Percentiles rank a stretch among this genome's conserved stretches.
These are phyloP conservation scores for Alternaria sp. DNA, from an alignment of 2,329 filamentous ascomycete species.

Conservation along the genomic window DNA sequence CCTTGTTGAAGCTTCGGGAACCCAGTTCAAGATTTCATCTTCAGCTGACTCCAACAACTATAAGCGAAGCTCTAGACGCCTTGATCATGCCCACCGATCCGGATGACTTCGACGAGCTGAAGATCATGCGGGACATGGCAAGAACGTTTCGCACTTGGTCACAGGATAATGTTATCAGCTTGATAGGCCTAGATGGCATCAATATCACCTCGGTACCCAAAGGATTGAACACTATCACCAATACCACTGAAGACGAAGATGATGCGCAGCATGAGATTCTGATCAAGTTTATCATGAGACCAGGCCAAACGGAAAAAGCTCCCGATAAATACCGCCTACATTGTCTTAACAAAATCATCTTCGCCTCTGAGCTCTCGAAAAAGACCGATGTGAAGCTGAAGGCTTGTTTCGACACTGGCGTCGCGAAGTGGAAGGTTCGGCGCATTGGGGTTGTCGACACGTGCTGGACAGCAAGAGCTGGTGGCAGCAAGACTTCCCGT, in stretches of 20 bases:
- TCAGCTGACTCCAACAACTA: not conserved
- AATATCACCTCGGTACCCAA: not conserved
- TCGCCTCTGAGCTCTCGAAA: not conserved
- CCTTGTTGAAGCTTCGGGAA: not conserved
- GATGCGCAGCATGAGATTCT: not conserved
- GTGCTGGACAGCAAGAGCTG: not conserved
- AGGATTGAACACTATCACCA: not conserved
- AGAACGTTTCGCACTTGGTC: not conserved
- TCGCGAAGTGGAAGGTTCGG: not conserved
- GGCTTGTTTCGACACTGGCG: not conserved
- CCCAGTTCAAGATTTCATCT: not conserved
- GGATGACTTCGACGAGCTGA: constrained; percentile 2
- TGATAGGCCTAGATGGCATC: not conserved
- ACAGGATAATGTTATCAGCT: not conserved
- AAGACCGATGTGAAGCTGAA: not conserved
- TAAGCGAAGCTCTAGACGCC: not conserved
- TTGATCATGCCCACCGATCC: not conserved
- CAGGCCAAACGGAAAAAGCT: not conserved
- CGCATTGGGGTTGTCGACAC: not conserved
- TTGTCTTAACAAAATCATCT: not conserved
- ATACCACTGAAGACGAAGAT: not conserved
- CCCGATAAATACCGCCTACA: not conserved
- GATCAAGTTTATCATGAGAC: not conserved
- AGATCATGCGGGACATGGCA: not conserved
- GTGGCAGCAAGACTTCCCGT: not conserved